A percentile compares a stretch with the other conserved stretches of the same genome.
phyloP scores from a whole-genome alignment of 306 rosid species.

The Sicyos baderoa region DNA sequence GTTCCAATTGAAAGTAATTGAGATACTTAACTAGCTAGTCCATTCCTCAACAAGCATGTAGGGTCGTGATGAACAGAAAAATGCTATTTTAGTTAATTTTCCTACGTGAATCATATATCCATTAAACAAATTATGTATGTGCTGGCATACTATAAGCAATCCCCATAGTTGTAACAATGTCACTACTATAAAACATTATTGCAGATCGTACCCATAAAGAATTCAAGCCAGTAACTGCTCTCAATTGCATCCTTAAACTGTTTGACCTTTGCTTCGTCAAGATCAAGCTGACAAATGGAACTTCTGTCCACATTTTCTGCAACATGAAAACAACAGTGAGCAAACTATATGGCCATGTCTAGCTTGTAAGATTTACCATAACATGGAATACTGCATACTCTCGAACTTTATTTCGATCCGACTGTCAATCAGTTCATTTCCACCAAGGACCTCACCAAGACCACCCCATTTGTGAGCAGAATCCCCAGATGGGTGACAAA shows the following conservation, averaged over 20 bases:
- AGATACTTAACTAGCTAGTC: not conserved
- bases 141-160: not conserved
- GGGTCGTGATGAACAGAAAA: not conserved
- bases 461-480: slow-evolving; percentile 95
- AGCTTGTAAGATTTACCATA: not conserved
- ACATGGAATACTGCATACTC: slow-evolving; percentile 33
- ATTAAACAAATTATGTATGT: not conserved
- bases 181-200: not conserved
- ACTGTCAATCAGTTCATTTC: slow-evolving; percentile 92
- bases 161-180: not conserved
- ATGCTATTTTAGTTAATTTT: not conserved
- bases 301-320: slow-evolving; percentile 70
- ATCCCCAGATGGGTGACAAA: slow-evolving; percentile 55
- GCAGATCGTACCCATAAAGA: slow-evolving; percentile 75
- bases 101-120: not conserved
- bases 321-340: slow-evolving; percentile 14
- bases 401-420: slow-evolving; percentile 59
- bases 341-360: not conserved
- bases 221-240: slow-evolving; percentile 86
- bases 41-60: not conserved
- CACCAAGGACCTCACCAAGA: slow-evolving; percentile 95
- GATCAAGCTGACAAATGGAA: slow-evolving; percentile 48
- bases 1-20: too few relatives aligned
- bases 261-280: slow-evolving; percentile 55
- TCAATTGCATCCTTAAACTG: slow-evolving; percentile 89